Evolutionary conservation across 345 rosid genomes (phyloP), one percentile per base, ranked within the genome.

Genomic region (Populus deltoides): DNA sequence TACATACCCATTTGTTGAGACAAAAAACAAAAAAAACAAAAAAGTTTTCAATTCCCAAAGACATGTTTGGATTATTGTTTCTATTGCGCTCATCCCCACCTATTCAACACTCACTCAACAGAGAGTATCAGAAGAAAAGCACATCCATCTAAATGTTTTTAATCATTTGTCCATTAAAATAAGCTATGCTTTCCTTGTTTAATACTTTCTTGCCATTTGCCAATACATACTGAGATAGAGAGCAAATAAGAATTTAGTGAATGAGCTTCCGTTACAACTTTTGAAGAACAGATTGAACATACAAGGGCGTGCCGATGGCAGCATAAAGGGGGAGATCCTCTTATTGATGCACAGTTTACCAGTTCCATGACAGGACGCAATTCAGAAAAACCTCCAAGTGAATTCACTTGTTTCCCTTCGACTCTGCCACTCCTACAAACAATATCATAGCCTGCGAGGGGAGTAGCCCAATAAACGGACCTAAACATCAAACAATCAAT

Each of bases 401-500:
- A 86, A 80, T 67, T 76, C 77, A 57, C 84, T 68, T 12, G 71
- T 25, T 75, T 43, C 68, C 57, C 78, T 78, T 82, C 80, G 59
- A 66, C 61, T 71, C 86, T 74, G 80, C 79, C 84, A 71, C 76
- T 43, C 39, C 82, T 74, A 77, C 78, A 79, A 83, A 86, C 65
- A 45, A 73, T 66, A 80, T 65, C 72, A 75, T 78, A 77, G 76
- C 82, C 81, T 57, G 67, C 11, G 49, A 33, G 20, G 36, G 61
- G 57, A 74, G 75, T 57, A 65, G 75, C 45, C 78, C 74, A 81
- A 81, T 86, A 82, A 87, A 84, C 43, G 70, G 85, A 71, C 84
- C 82, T 83, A 71, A 63, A 74, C 80, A 79, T 69, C 81, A 86
- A 85, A 81, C 89, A 81, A 83, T 86, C 78, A 69, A 79, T 55